Conservation (phyloP, 176 grass and related monocot species). For the Zoysia japonica region DNA sequence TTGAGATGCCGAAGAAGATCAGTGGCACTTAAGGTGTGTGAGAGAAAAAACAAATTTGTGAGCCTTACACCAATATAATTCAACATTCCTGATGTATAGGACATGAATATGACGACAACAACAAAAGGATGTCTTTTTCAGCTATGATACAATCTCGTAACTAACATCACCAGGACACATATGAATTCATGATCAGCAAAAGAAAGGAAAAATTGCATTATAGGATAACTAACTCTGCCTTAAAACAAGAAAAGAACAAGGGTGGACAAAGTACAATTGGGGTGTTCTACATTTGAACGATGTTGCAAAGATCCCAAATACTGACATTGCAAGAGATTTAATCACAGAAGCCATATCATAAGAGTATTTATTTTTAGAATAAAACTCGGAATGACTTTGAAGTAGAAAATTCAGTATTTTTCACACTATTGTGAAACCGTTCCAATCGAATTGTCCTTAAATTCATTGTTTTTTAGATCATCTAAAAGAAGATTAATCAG, state of each 20-base stretch:
- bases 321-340: background rate
- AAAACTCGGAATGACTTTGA: background rate
- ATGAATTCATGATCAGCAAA: background rate
- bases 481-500: background rate
- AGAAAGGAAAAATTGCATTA: background rate
- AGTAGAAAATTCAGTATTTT: background rate
- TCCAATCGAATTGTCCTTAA: background rate
- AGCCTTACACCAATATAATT: conserved; percentile 4
- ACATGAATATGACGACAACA: conserved; percentile 3
- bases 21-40: conserved; percentile 10
- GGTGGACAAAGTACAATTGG: background rate
- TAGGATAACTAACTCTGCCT: background rate
- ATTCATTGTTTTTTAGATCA: no score
- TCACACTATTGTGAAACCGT: background rate
- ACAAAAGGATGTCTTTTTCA: background rate
- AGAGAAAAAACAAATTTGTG: background rate
- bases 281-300: background rate
- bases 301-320: background rate
- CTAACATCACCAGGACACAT: background rate
- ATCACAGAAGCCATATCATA: background rate
- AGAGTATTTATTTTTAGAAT: background rate
- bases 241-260: background rate
- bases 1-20: conserved; percentile 36
- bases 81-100: conserved; percentile 2
- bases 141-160: background rate